Base-by-base conservation (phyloP, 2,329 filamentous ascomycete species). In the Alternaria ethzedia region DNA sequence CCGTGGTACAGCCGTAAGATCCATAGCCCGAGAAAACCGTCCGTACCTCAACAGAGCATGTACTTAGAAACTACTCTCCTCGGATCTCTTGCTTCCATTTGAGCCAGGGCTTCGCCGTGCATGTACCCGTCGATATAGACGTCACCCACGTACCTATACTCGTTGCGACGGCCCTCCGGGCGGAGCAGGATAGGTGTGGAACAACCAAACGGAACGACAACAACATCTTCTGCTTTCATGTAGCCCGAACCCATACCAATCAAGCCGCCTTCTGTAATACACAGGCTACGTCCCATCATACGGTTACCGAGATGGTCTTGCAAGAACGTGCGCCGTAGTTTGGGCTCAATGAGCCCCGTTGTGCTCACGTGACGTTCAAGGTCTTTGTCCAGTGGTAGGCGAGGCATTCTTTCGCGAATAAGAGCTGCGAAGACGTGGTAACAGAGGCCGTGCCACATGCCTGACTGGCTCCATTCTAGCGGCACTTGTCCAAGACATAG, bases 61-160 rank as follows among this genome's bases (percentile, higher is more conserved):
- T 41, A 41, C 36, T 41, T 41, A 17, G 36, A 41, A 41, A 41
- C 36, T 2, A 41, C 36, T 17, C 36, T 41, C 5, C 4, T 41
- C n/a, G 36, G 36, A 17, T 41, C 36, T 9, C 36, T 10, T 6
- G 36, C 36, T 41, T 41, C 36, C 9, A 41, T 41, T 23, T 47
- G 13, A 15, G 54, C 41, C 36, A 56, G 21, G 11, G 43, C 52
- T 26, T 56, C 54, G 15, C 54, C 54, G n/a, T 56, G 41, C 54
- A 56, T 56, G 43, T 41, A 56, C 6, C 15, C 54, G 32, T 56
- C 41, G 28, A 56, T 56, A 43, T 55, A 56, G 13, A 46, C 43
- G 30, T 56, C 41, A 20, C 54, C 54, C 23, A 56, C 54, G 43
- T 56, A 46, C 17, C 43, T 41, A 44, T 28, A 56, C 54, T 56